phyloP scores from a whole-genome alignment of 2,329 filamentous ascomycete genomes.

The Claviceps sp. region DNA sequence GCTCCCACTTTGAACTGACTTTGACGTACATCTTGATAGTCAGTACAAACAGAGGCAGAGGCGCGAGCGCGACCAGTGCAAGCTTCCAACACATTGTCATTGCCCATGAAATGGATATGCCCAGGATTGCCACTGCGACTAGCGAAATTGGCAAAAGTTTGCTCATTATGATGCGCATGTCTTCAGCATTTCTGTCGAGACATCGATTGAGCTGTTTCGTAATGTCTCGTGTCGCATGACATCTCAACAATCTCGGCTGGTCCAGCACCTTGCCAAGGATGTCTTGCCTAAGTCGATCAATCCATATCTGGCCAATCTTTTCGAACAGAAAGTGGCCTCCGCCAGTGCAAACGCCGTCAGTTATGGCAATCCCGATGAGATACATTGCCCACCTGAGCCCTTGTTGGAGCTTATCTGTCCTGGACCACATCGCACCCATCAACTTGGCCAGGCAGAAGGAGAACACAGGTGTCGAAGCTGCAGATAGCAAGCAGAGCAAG shows the following conservation, averaged over 20 bases:
- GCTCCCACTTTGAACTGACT: constrained; percentile 60
- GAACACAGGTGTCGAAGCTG: constrained; percentile 58
- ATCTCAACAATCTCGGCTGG: constrained; percentile 63
- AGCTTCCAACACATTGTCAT: constrained; percentile 65
- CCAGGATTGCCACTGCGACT: constrained; percentile 52
- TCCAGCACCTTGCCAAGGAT: constrained; percentile 57
- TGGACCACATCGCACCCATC: constrained; percentile 52
- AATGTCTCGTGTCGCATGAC: constrained; percentile 54
- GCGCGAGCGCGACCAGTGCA: constrained; percentile 60
- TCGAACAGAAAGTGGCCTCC: constrained; percentile 60
- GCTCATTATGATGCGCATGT: constrained; percentile 72
- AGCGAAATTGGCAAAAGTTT: constrained; percentile 61
- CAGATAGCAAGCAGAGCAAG: constrained; percentile 47
- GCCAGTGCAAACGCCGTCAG: constrained; percentile 54
- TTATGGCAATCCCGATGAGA: constrained; percentile 53
- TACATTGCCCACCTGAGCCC: constrained; percentile 55
- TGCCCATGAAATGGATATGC: constrained; percentile 61
- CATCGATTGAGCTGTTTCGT: constrained; percentile 51
- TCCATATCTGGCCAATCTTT: constrained; percentile 59
- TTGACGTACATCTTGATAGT: constrained; percentile 52
- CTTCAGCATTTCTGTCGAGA: constrained; percentile 71
- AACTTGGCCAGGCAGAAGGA: constrained; percentile 64
- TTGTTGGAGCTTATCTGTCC: constrained; percentile 30
- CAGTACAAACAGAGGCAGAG: constrained; percentile 51
- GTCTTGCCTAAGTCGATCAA: constrained; percentile 53